Evolutionary conservation across 768 basidiomycete species (phyloP).

Genomic region (Candolleomyces efflorescens): DNA sequence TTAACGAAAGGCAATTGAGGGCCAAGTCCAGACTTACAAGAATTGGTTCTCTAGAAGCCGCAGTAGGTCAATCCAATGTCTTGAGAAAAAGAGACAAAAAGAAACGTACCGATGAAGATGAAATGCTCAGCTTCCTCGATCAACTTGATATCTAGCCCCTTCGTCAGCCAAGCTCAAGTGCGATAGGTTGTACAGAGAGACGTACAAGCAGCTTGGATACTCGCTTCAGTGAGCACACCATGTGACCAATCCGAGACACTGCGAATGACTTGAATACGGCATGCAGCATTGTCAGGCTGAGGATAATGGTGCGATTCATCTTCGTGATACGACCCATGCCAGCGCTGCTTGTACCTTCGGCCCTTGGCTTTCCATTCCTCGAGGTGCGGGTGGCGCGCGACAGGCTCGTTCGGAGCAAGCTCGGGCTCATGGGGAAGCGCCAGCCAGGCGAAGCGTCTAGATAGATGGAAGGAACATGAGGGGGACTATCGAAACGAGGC

Average conservation of each 20-base stretch:
- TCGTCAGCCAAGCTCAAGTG: background rate
- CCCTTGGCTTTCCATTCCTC: constrained; percentile 58
- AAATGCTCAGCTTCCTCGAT: constrained; percentile 84
- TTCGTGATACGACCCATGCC: constrained; percentile 45
- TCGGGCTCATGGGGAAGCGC: constrained; percentile 73
- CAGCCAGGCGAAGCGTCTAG: constrained; percentile 48
- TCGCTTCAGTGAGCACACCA: constrained; percentile 84
- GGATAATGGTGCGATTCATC: constrained; percentile 38
- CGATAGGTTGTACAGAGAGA: no score
- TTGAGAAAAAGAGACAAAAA: background rate
- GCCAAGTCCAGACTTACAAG: constrained; percentile 52
- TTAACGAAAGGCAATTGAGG: background rate
- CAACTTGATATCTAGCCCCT: constrained; percentile 57
- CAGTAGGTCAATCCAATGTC: constrained; percentile 12
- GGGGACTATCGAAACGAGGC: background rate
- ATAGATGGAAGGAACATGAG: constrained; percentile 31
- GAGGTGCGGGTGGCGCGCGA: constrained; percentile 66
- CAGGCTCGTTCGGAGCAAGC: constrained; percentile 60
- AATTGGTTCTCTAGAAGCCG: constrained; percentile 67
- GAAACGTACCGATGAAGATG: constrained; percentile 83
- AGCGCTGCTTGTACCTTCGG: constrained; percentile 56
- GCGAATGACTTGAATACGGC: constrained; percentile 76
- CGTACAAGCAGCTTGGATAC: constrained; percentile 92
- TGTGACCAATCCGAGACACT: constrained; percentile 94
- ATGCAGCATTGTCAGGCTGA: constrained; percentile 42